phyloP scores from a whole-genome alignment of 2,329 filamentous ascomycete species.

The Beauveria sp. region DNA sequence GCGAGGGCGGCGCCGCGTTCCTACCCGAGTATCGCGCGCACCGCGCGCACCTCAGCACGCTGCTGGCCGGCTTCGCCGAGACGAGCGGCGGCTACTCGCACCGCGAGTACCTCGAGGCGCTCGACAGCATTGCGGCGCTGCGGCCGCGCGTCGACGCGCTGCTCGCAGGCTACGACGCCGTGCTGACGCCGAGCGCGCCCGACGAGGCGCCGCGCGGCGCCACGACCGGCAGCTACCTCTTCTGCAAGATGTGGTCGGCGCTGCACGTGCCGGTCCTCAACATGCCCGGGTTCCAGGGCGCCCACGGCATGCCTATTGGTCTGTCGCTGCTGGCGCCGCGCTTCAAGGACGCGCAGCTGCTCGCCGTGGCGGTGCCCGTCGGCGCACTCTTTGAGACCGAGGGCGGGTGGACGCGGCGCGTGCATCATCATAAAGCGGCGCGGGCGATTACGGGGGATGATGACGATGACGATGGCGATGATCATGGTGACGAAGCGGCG shows the following conservation, averaged over 20 bases:
- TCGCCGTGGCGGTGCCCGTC: constrained; percentile 32
- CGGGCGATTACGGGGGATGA: background rate
- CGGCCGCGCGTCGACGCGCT: constrained; percentile 48
- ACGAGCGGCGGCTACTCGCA: constrained; percentile 35
- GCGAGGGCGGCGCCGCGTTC: constrained; percentile 47
- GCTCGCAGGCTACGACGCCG: constrained; percentile 41
- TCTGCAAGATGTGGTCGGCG: constrained; percentile 46
- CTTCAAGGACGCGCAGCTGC: constrained; percentile 37
- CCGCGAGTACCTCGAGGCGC: constrained; percentile 40
- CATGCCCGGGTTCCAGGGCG: constrained; percentile 52
- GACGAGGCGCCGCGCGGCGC: constrained; percentile 48
- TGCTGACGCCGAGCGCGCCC: constrained; percentile 49
- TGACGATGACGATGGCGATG: background rate
- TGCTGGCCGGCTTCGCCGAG: constrained; percentile 43
- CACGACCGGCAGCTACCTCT: constrained; percentile 45
- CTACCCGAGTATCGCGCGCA: constrained; percentile 42
- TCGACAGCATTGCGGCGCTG: constrained; percentile 45
- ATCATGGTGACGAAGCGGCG: background rate
- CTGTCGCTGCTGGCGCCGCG: constrained; percentile 43
- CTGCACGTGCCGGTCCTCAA: constrained; percentile 58
- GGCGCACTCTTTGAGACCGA: constrained; percentile 26
- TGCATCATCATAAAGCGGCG: background rate
- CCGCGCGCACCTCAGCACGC: constrained; percentile 37
- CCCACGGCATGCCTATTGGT: constrained; percentile 49
- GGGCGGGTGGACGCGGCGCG: constrained; percentile 24